Base-by-base conservation (phyloP, 495 filamentous ascomycete genomes). In the Pseudotulostoma volvatum region DNA sequence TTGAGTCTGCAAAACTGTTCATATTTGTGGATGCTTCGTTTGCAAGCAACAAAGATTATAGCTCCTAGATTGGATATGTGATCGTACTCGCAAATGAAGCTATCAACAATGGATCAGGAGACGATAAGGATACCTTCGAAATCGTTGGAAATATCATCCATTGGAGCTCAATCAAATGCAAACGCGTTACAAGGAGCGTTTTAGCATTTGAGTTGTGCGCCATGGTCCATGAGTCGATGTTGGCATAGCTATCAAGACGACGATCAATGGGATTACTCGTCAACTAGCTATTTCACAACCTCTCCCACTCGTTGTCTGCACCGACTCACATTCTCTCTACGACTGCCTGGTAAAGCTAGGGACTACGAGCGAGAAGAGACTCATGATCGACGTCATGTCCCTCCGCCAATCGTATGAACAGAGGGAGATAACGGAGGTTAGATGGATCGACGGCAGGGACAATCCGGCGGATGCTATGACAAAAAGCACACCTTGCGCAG, bases 391-490 rank as follows among this genome's bases (percentile, higher is more conserved):
- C 17, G 38, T 33, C 34, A 21, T 21, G 11, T 9, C 39, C 17
- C 34, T 34, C 3, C 32, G 43, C 9, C 33, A 41, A 38, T 40
- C 39, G 0, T 21, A 4, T 1, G 21, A 7, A 1, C 3, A 37
- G 13, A 37, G 28, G 9, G 4, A 21, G 9, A 16, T 47, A 50
- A 34, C 38, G 25, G 1, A 18, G 17, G 2, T 18, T n/a, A n/a
- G n/a, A n/a, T n/a, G n/a, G n/a, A n/a, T n/a, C n/a, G n/a, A n/a
- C n/a, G n/a, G n/a, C n/a, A n/a, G n/a, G n/a, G n/a, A n/a, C n/a
- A n/a, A n/a, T n/a, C n/a, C n/a, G n/a, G n/a, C n/a, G n/a, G n/a
- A 50, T 31, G 7, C 41, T 19, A 50, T 47, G 36, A 50, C 31
- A 3, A 50, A 50, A 23, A 3, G 4, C 5, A 48, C 36, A 15